Base-by-base conservation (phyloP, 768 basidiomycete genomes). In the Tricholoma saponaceum region DNA sequence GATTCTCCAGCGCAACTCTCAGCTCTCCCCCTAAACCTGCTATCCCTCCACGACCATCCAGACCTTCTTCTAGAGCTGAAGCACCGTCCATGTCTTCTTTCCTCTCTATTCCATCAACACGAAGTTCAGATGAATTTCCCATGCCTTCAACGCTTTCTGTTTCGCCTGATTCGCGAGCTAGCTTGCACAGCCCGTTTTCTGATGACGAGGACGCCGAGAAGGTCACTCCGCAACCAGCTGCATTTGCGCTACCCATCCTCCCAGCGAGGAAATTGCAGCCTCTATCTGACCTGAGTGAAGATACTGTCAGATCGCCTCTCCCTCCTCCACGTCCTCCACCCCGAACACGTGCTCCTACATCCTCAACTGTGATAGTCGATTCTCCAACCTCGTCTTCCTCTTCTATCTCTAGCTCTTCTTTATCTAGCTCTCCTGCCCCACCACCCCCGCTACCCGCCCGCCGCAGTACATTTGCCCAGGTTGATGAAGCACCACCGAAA, bases 401-500 rank as follows among this genome's bases (percentile, higher is more conserved):
- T 60, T 10, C 62, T 56, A 47, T 59, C 53, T 26, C 62, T 44
- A 50, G 61, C 56, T 47, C 65, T 16, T 63, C 65, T 6, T 55
- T 64, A 28, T 52, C 71, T 25, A n/a, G 14, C 26, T 26, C 16
- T 26, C 16, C 22, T n/a, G 26, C 47, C 14, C 47, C 47, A 18
- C 47, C 47, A 1, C 77, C 77, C 20, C 78, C 83, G 8, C 70
- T 80, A 25, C 83, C 82, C 14, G 62, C 72, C 7, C 77, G 83
- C 46, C 71, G 78, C 20, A 66, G 61, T 49, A 74, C 70, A 4
- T 51, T 67, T 39, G 53, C 61, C 12, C 58, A 56, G 22, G 32
- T 57, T 20, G 69, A 70, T 56, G 62, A 66, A 23, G 57, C 35
- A 8, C 52, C 57, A 52, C 67, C 69, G 8, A 63, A 41, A 13